These are phyloP conservation scores for Hyphodiscus sp. DNA, from an alignment of 2,329 filamentous ascomycete genomes.

Conservation along the genomic window DNA sequence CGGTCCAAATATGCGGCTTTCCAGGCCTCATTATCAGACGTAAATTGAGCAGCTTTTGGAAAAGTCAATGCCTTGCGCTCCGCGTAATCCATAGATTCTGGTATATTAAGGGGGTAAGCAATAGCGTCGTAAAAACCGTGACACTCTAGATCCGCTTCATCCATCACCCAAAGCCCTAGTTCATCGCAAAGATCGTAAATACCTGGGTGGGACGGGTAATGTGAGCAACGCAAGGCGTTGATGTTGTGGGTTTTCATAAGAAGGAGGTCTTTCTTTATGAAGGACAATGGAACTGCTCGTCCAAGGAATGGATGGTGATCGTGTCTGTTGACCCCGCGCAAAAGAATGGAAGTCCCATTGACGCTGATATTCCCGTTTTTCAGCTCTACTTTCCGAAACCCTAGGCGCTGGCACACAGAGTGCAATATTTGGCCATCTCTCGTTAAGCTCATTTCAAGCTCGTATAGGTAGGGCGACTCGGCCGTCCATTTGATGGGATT, in stretches of 20 bases:
- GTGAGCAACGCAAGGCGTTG: conserved; percentile 62
- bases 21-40: conserved; percentile 56
- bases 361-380: conserved; percentile 53
- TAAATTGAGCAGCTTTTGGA: conserved; percentile 48
- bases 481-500: conserved; percentile 63
- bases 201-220: conserved; percentile 58
- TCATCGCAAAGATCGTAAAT: conserved; percentile 57
- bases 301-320: conserved; percentile 35
- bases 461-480: conserved; percentile 57
- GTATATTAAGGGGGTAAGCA: conserved; percentile 44
- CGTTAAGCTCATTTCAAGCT: conserved; percentile 39
- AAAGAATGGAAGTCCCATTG: conserved; percentile 54
- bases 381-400: conserved; percentile 59
- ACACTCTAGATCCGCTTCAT: conserved; percentile 46
- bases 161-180: conserved; percentile 57
- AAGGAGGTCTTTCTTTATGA: conserved; percentile 53
- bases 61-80: conserved; percentile 53
- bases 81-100: conserved; percentile 51
- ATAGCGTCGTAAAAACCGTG: conserved; percentile 40
- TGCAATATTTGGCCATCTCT: conserved; percentile 28
- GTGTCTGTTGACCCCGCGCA: conserved; percentile 63
- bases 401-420: conserved; percentile 43
- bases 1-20: conserved; percentile 61
- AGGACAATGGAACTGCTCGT: conserved; percentile 45
- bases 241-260: conserved; percentile 67